Conservation (phyloP, 2,329 filamentous ascomycete genomes). For the Aspergillus uvarum region DNA sequence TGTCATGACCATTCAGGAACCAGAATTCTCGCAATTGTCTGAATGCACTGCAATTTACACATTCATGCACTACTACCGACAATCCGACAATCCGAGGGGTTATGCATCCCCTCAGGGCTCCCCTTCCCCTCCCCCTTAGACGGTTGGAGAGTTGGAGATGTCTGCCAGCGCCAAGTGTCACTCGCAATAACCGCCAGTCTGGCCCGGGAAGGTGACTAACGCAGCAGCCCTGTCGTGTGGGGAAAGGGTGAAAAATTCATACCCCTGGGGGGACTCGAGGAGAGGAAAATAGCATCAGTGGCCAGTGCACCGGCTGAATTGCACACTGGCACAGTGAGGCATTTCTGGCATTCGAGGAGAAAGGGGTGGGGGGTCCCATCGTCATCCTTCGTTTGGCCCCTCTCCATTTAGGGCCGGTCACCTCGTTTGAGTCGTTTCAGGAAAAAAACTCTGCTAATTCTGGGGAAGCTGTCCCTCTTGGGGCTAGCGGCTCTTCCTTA, state of each 20-base stretch:
- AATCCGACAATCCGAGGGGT: neutral
- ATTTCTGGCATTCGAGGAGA: neutral
- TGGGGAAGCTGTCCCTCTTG: constrained; percentile 11
- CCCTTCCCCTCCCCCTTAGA: too few species aligned
- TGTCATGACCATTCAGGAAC: constrained; percentile 6
- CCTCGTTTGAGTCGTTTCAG: neutral
- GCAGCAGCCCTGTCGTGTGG: neutral
- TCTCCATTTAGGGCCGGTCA: neutral
- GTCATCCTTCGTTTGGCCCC: neutral
- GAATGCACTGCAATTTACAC: neutral
- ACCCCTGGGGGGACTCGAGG: neutral
- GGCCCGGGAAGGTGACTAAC: neutral
- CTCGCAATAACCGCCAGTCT: neutral
- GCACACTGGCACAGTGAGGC: neutral
- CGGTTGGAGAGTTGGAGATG: neutral
- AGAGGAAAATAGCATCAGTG: neutral
- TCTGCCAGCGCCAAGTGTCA: neutral
- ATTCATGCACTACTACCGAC: neutral
- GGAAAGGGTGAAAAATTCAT: neutral
- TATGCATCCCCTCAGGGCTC: neutral
- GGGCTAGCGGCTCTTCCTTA: constrained; percentile 1
- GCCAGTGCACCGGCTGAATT: neutral
- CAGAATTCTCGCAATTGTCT: neutral
- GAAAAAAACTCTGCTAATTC: neutral
- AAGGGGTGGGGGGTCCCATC: neutral